Base-by-base conservation (phyloP, 108 stramenopile species). In the Ochromonas danica region DNA sequence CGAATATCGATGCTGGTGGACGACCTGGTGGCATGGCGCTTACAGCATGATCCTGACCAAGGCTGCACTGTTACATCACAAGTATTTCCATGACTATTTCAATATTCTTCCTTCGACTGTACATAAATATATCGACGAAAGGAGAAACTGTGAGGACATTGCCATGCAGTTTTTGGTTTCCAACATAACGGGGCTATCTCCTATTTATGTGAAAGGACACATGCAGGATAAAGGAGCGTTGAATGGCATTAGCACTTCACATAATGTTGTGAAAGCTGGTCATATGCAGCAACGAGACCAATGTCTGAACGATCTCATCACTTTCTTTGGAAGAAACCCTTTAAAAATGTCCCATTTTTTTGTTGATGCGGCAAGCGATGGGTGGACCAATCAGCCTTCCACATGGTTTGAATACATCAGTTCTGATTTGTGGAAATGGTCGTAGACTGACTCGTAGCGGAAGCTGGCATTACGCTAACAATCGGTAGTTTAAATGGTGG, bases 71-170 rank as follows among this genome's bases (percentile, higher is more conserved):
- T 41, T 81, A 0, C 81, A 81, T 61, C 75, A 38, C 3, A 1
- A 63, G 61, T 85, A 39, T 38, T 40, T 81, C 1, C 6, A 0
- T 28, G 27, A 17, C 0, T 81, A 81, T 63, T 60, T 75, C 74
- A 70, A 81, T 0, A 31, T 27, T 14, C 38, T 78, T 22, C 65
- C 77, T 35, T 35, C 33, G 41, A n/a, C 30, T 28, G 60, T 81
- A 74, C 39, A 40, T 22, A 39, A 22, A 43, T 81, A 33, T 22
- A 71, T 81, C 71, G 77, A 78, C 22, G 41, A 62, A n/a, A 22
- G 45, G 27, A 27, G 57, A 61, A 81, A 81, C 28, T 81, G 81
- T 33, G 81, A 81, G 35, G 81, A 81, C 78, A 78, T 81, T 61
- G 81, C 81, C 22, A 81, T 81, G 81, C 77, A 78, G 63, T 81